These are phyloP conservation scores for Penicillium odoratum DNA, from an alignment of 495 filamentous ascomycete genomes.

Conservation along the genomic window DNA sequence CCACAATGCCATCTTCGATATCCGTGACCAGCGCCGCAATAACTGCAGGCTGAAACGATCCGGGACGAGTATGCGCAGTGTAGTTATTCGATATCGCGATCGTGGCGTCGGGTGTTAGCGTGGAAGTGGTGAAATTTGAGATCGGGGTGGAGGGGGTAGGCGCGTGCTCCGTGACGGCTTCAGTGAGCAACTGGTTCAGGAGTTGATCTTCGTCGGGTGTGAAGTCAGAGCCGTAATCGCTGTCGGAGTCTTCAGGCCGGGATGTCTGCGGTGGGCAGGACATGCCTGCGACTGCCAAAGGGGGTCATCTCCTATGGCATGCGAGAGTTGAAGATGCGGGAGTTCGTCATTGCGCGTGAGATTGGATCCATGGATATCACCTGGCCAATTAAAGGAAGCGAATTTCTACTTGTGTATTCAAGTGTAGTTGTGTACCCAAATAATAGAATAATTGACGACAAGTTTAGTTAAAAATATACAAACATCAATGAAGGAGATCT, in stretches of 20 bases:
- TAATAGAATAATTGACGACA: neutral
- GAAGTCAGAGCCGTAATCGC: slow-evolving; percentile 74
- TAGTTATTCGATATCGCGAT: slow-evolving; percentile 10
- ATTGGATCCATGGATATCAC: no score
- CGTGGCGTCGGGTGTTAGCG: slow-evolving; percentile 9
- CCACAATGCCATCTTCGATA: slow-evolving; percentile 40
- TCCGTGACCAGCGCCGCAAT: slow-evolving; percentile 24
- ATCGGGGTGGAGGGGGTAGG: slow-evolving; percentile 19
- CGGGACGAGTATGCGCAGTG: slow-evolving; percentile 7
- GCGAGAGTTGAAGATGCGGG: slow-evolving; percentile 10
- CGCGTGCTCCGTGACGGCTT: slow-evolving; percentile 33
- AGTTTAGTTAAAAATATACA: neutral
- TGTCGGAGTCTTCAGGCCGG: slow-evolving; percentile 19
- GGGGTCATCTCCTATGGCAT: slow-evolving; percentile 24
- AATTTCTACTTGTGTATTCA: no score
- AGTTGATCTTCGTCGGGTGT: slow-evolving; percentile 60
- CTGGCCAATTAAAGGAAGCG: no score
- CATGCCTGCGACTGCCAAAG: slow-evolving; percentile 36
- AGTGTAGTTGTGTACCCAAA: no score
- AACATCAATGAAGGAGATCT: neutral
- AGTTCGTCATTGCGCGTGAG: slow-evolving; percentile 14
- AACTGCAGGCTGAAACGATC: slow-evolving; percentile 13
- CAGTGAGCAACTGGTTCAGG: slow-evolving; percentile 46
- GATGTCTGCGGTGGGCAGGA: slow-evolving; percentile 32
- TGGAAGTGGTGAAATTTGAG: slow-evolving; percentile 9